Evolutionary conservation across 164 flowering plant species (phyloP).

Genomic region (Protea cynaroides): DNA sequence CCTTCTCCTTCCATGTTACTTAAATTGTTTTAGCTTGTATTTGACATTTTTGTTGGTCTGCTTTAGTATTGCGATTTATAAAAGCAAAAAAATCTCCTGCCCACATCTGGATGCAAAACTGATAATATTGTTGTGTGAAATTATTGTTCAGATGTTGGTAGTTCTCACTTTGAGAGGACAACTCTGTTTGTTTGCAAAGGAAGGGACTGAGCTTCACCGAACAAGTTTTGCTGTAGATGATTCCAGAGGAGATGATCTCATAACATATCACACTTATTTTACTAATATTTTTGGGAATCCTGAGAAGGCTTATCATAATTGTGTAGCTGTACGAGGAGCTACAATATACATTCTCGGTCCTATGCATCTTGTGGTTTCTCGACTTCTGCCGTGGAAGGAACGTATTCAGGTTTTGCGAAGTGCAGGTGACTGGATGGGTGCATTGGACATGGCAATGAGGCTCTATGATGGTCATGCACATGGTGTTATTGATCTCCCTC

Average conservation of each 20-base stretch:
- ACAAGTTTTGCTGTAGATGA: slow-evolving; percentile 72
- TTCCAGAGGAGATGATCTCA: slow-evolving; percentile 60
- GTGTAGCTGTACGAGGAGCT: slow-evolving; percentile 82
- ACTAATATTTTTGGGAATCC: slow-evolving; percentile 75
- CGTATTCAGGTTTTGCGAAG: slow-evolving; percentile 80
- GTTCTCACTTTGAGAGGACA: slow-evolving; percentile 72
- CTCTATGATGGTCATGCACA: slow-evolving; percentile 94
- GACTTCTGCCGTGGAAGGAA: slow-evolving; percentile 98
- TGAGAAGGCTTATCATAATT: slow-evolving; percentile 92
- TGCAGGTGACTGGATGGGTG: slow-evolving; percentile 99
- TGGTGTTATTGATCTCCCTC: slow-evolving; percentile 96
- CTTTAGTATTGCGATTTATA: not conserved
- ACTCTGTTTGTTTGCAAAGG: slow-evolving; percentile 68
- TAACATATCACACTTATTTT: slow-evolving; percentile 71
- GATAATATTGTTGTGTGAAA: not conserved
- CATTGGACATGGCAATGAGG: slow-evolving; percentile 92
- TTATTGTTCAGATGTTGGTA: slow-evolving; percentile 77
- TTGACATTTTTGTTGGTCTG: not conserved
- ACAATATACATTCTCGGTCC: slow-evolving; percentile 78
- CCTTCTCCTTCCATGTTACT: not conserved
- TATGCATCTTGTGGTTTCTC: slow-evolving; percentile 64
- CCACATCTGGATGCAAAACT: not conserved
- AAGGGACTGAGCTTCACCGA: slow-evolving; percentile 82
- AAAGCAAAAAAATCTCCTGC: not conserved
- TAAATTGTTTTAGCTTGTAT: not conserved